Percentiles rank a stretch among this genome's conserved stretches.
Evolutionary conservation across 805 yeast genomes (phyloP).

Genomic region (Cyberlindnera subsufficiens): DNA sequence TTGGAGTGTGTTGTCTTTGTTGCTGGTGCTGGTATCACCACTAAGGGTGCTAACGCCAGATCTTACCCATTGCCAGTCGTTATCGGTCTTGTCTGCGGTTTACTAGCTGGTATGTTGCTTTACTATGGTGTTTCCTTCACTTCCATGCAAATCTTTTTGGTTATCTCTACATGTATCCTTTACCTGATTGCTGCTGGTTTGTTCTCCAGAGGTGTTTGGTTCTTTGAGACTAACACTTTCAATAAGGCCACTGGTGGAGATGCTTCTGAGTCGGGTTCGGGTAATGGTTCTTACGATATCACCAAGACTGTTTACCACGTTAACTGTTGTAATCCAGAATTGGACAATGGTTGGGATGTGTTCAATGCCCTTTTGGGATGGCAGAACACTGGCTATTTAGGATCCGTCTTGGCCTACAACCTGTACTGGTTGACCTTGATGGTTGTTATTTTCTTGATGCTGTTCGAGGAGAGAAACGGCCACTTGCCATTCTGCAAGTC

Average conservation of each 20-base stretch:
- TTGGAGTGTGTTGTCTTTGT: conserved; percentile 93
- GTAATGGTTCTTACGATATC: conserved; percentile 92
- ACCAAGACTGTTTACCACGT: conserved; percentile 86
- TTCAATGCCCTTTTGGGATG: conserved; percentile 93
- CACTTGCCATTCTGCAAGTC: conserved; percentile 66
- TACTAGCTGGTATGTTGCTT: conserved; percentile 58
- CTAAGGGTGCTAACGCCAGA: conserved; percentile 45
- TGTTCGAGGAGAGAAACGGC: conserved; percentile 79
- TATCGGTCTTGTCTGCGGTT: conserved; percentile 78
- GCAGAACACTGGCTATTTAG: conserved; percentile 95
- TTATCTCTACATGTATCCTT: conserved; percentile 81
- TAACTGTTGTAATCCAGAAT: conserved; percentile 93
- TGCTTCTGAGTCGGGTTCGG: conserved; percentile 87
- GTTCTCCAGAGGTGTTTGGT: conserved; percentile 92
- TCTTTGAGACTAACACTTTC: conserved; percentile 66
- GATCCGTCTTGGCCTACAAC: conserved; percentile 86
- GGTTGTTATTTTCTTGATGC: conserved; percentile 49
- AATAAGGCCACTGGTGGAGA: conserved; percentile 81
- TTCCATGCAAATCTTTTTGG: conserved; percentile 83
- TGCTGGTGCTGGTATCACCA: conserved; percentile 85
- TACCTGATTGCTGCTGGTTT: conserved; percentile 90
- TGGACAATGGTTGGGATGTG: conserved; percentile 93
- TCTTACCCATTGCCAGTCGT: conserved; percentile 94
- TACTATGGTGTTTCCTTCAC: conserved; percentile 79
- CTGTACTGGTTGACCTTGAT: conserved; percentile 78